Evolutionary conservation across 176 grass and related monocot genomes (phyloP).

Genomic region (Tillandsia fasciculata): DNA sequence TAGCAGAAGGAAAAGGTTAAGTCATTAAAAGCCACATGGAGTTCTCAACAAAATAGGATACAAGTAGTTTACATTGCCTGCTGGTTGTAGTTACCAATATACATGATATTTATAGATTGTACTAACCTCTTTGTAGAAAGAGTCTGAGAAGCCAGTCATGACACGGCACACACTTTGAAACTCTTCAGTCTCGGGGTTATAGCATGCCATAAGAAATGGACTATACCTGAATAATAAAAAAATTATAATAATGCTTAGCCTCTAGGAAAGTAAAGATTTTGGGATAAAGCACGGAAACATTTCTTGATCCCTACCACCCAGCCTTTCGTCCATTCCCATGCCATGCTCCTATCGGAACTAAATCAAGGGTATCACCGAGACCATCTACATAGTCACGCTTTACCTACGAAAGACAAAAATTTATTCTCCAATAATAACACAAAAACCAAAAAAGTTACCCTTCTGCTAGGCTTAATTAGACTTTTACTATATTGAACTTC

Average conservation of each 20-base stretch:
- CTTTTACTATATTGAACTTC: too few species aligned
- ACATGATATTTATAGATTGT: neutral
- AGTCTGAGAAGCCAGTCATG: slow-evolving; percentile 92
- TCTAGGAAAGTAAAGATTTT: neutral
- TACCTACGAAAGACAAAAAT: slow-evolving; percentile 34
- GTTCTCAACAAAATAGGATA: neutral
- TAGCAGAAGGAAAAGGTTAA: neutral
- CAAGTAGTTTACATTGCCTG: neutral
- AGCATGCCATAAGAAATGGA: slow-evolving; percentile 97
- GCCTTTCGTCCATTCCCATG: slow-evolving; percentile 91
- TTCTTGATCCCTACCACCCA: slow-evolving; percentile 48
- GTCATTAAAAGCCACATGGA: neutral
- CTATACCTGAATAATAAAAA: slow-evolving; percentile 54
- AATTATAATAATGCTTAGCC: slow-evolving; percentile 9
- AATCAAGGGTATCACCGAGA: slow-evolving; percentile 81
- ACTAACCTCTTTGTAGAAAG: slow-evolving; percentile 78
- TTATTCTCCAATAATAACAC: slow-evolving; percentile 16
- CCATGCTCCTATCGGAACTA: slow-evolving; percentile 89
- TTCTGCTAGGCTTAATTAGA: neutral
- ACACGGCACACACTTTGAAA: slow-evolving; percentile 94
- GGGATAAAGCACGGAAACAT: neutral
- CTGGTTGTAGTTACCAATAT: neutral
- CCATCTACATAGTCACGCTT: slow-evolving; percentile 95
- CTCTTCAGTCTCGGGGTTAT: slow-evolving; percentile 85
- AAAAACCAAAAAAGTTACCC: neutral